These are phyloP conservation scores for Podosphaera aphanis DNA, from an alignment of 2,329 filamentous ascomycete species.

Conservation along the genomic window DNA sequence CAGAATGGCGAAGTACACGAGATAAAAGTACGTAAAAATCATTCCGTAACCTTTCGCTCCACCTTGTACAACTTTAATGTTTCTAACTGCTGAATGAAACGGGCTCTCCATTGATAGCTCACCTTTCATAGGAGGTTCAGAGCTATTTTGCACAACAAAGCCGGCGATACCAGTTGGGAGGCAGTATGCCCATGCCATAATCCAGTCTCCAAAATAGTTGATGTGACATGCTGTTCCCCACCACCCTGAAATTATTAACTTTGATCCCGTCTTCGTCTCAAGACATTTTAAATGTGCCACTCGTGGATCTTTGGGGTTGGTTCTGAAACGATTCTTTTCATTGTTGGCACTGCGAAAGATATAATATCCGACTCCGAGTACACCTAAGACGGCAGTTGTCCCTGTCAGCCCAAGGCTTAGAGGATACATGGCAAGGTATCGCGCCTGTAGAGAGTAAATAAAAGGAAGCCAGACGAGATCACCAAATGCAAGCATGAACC, in stretches of 20 bases:
- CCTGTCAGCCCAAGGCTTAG: constrained; percentile 50
- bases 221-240: constrained; percentile 83
- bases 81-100: constrained; percentile 27
- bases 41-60: constrained; percentile 64
- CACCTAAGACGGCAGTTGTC: constrained; percentile 36
- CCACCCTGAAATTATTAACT: constrained; percentile 69
- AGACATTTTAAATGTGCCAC: constrained; percentile 69
- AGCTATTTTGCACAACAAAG: constrained; percentile 39
- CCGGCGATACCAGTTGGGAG: constrained; percentile 69
- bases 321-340: constrained; percentile 88
- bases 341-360: constrained; percentile 89
- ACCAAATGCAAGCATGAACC: constrained; percentile 83
- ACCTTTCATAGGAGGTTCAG: constrained; percentile 26
- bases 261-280: constrained; percentile 59
- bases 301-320: constrained; percentile 55
- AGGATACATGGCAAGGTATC: constrained; percentile 67
- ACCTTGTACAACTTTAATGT: constrained; percentile 43
- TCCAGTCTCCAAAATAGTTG: constrained; percentile 91
- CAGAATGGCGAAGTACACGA: constrained; percentile 73
- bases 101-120: constrained; percentile 25
- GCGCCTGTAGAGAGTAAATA: constrained; percentile 60
- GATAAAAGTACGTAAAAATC: constrained; percentile 81
- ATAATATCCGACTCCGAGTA: constrained; percentile 54
- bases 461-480: constrained; percentile 88
- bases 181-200: constrained; percentile 77